Evolutionary conservation across 257 asterid species (phyloP), one percentile per base, ranked within the genome.

Genomic region (Thymus quinquecostatus): DNA sequence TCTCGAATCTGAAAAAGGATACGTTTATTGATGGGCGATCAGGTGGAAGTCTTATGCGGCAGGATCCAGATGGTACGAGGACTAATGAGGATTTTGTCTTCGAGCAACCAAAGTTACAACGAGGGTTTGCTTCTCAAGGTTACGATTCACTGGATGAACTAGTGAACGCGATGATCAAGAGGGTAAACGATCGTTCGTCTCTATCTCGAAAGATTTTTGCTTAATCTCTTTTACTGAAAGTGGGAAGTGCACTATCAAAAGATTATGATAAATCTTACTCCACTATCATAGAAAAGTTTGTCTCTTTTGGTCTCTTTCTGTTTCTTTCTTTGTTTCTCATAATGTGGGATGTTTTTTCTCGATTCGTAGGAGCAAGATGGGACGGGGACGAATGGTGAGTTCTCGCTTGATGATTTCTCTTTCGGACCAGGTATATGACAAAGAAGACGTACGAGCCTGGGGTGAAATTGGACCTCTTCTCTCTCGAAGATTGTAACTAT

Each of bases 281-380:
- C 63, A 40, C 34, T 27, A 43, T 10, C 40, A 27, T 43, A 9
- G 28, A 27, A 12, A 38, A 38, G 41, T 38, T 38, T 4, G 6
- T 38, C 30, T 28, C 13, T 28, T 1, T 49, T 34, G 71, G 7
- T 4, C 2, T 64, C 47, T 64, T 55, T n/a, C 4, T 13, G 53
- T 28, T 54, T 51, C 2, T 60, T 10, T 50, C 5, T 10, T 10
- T 41, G 40, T 29, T 8, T 70, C 10, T 14, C 2, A 14, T 38
- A 38, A 38, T 38, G 41, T 57, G 27, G 30, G 29, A 4, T 66
- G 55, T 60, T 36, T 60, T 36, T 61, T 78, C 66, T 61, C 70
- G 63, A 56, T 57, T 73, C 80, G 90, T 82, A 93, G 98, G 97
- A 87, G 80, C 90, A 77, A 55, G 88, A 84, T 49, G 95, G 82